phyloP scores from a whole-genome alignment of 495 filamentous ascomycete genomes.

The Hypoxylon crocopeplum region DNA sequence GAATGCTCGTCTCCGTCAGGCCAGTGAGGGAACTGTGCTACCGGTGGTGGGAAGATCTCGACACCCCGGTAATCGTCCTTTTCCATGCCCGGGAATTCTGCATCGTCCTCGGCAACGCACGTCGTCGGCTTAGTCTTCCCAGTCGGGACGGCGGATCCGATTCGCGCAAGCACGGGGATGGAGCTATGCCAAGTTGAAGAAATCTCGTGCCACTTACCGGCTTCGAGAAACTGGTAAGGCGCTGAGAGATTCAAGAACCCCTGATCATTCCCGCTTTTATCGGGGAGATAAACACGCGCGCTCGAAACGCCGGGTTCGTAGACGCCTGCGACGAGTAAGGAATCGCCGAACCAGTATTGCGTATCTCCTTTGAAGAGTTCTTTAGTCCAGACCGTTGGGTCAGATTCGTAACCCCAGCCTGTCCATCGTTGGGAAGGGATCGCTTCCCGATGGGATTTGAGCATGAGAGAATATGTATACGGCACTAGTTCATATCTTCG shows the following conservation, averaged over 20 bases:
- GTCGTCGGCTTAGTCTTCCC: conserved; percentile 64
- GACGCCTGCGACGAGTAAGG: conserved; percentile 69
- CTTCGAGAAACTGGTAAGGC: conserved; percentile 62
- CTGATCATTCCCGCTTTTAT: conserved; percentile 49
- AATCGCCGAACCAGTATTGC: conserved; percentile 75
- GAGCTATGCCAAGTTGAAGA: conserved; percentile 63
- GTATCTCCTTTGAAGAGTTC: conserved; percentile 63
- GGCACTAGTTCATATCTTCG: conserved; percentile 73
- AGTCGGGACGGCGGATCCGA: conserved; percentile 65
- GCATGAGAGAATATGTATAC: conserved; percentile 68
- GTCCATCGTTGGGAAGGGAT: conserved; percentile 70
- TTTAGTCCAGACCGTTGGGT: conserved; percentile 66
- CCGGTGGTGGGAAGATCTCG: conserved; percentile 67
- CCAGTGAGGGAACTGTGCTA: conserved; percentile 31
- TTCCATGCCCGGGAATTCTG: conserved; percentile 60
- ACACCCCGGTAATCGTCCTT: conserved; percentile 67
- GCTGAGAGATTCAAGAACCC: conserved; percentile 69
- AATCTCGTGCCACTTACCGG: conserved; percentile 68
- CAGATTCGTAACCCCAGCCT: conserved; percentile 71
- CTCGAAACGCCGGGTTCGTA: conserved; percentile 62
- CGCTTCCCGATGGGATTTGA: conserved; percentile 64
- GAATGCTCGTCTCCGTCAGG: neutral
- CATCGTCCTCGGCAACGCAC: conserved; percentile 60
- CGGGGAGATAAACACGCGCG: conserved; percentile 67
- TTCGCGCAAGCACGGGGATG: conserved; percentile 67